These are phyloP conservation scores for Colletotrichum paranaense DNA, from an alignment of 2,329 filamentous ascomycete species.

Conservation along the genomic window DNA sequence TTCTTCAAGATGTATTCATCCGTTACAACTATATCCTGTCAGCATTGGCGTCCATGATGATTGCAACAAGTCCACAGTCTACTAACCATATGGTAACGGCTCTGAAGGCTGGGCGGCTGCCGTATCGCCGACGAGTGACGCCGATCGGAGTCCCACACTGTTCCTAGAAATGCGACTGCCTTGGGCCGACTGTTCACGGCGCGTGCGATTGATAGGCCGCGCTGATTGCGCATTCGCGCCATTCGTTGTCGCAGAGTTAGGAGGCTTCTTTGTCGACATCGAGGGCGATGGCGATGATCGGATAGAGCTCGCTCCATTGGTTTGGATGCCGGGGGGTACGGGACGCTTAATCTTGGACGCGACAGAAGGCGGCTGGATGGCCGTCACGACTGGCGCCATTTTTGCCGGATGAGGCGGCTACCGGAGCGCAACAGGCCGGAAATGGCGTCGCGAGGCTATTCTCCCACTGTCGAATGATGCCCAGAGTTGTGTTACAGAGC, in stretches of 20 bases:
- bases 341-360: conserved; percentile 75
- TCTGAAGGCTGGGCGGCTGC: conserved; percentile 50
- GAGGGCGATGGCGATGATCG: conserved; percentile 71
- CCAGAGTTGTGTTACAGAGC: conserved; percentile 9
- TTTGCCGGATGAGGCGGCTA: conserved; percentile 33
- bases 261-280: conserved; percentile 66
- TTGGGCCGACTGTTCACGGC: conserved; percentile 65
- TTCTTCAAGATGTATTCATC: conserved; percentile 85
- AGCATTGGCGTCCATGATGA: conserved; percentile 29
- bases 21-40: conserved; percentile 70
- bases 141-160: conserved; percentile 61
- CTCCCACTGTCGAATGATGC: conserved; percentile 16
- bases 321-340: conserved; percentile 72
- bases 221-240: conserved; percentile 53
- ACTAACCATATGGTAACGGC: conserved; percentile 66
- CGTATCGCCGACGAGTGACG: conserved; percentile 58
- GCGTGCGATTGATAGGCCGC: conserved; percentile 66
- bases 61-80: background rate
- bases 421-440: conserved; percentile 15
- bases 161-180: conserved; percentile 61
- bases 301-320: conserved; percentile 69
- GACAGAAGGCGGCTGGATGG: conserved; percentile 54
- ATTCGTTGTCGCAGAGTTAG: conserved; percentile 53
- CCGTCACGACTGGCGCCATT: conserved; percentile 68
- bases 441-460: conserved; percentile 10